Evolutionary conservation across 257 asterid genomes (phyloP).

Genomic region (Rehmannia glutinosa): DNA sequence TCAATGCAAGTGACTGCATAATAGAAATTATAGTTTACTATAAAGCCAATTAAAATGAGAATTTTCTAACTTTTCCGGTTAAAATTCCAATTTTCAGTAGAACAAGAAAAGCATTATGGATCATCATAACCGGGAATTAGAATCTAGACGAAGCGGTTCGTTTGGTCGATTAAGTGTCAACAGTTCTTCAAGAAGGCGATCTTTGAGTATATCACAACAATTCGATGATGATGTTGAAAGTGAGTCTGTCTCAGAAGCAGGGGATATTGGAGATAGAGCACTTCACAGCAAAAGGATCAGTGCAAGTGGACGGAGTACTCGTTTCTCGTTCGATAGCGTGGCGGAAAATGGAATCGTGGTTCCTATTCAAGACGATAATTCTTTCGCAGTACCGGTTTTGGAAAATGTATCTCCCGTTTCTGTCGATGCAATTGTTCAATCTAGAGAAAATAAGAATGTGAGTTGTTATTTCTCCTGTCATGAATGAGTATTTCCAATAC

Average conservation of each 20-base stretch:
- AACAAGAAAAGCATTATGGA: slow-evolving; percentile 33
- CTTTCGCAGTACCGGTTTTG: slow-evolving; percentile 1
- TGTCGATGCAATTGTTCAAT: slow-evolving; percentile 28
- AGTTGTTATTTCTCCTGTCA: slow-evolving; percentile 8
- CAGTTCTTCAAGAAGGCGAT: slow-evolving; percentile 47
- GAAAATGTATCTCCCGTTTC: slow-evolving; percentile 16
- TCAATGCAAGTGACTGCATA: background rate
- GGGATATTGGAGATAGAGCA: slow-evolving; percentile 91
- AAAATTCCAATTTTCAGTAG: background rate
- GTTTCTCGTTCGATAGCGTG: slow-evolving; percentile 35
- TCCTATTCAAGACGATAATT: slow-evolving; percentile 40
- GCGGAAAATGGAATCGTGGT: slow-evolving; percentile 37
- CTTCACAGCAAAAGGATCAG: slow-evolving; percentile 53
- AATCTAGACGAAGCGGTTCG: slow-evolving; percentile 37
- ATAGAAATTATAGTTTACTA: background rate
- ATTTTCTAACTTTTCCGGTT: background rate
- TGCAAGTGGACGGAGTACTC: slow-evolving; percentile 42
- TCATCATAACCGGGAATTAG: slow-evolving; percentile 29
- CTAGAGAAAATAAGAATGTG: slow-evolving; percentile 36
- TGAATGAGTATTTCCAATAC: background rate
- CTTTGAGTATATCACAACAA: slow-evolving; percentile 29
- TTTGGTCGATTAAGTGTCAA: slow-evolving; percentile 36
- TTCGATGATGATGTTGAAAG: slow-evolving; percentile 39
- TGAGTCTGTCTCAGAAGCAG: slow-evolving; percentile 76
- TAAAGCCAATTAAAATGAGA: background rate